A percentile compares a stretch with the other conserved stretches of the same genome.
These are phyloP conservation scores for Paramyrothecium roridum DNA, from an alignment of 2,329 filamentous ascomycete species.

Conservation along the genomic window DNA sequence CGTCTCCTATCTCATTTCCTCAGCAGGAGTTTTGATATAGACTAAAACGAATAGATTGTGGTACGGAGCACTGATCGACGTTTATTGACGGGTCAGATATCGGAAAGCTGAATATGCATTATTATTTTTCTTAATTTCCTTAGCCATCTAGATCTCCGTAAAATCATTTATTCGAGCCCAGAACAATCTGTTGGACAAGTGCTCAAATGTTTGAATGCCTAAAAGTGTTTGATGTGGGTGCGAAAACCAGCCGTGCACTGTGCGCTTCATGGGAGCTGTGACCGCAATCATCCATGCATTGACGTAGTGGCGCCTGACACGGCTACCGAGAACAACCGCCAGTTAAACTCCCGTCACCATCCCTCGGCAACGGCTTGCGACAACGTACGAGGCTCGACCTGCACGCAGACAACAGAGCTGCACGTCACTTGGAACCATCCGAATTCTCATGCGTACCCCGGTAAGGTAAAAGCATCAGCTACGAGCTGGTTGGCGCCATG, in stretches of 20 bases:
- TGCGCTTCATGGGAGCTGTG: not conserved
- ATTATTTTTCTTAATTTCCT: too few species aligned
- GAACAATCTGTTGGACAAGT: too few species aligned
- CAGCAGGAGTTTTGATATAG: not conserved
- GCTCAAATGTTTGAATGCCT: too few species aligned
- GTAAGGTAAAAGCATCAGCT: conserved; percentile 24
- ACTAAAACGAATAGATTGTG: too few species aligned
- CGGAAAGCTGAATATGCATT: too few species aligned
- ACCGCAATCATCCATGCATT: not conserved
- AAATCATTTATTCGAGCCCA: too few species aligned
- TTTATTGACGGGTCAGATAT: too few species aligned
- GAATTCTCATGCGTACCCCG: conserved; percentile 24
- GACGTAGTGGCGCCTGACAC: not conserved
- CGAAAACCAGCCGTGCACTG: conserved; percentile 17
- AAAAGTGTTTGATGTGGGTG: too few species aligned
- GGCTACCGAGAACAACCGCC: not conserved
- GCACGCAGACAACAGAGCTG: not conserved
- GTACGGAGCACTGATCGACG: too few species aligned
- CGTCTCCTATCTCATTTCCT: not conserved
- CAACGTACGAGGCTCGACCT: not conserved
- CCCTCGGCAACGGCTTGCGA: not conserved
- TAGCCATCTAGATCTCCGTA: too few species aligned
- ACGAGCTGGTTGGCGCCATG: conserved; percentile 61
- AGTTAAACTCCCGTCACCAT: not conserved
- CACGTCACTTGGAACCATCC: not conserved